Percentiles rank a stretch among this genome's conserved stretches.
Evolutionary conservation across 345 rosid genomes (phyloP).

Genomic region (Salix viminalis): DNA sequence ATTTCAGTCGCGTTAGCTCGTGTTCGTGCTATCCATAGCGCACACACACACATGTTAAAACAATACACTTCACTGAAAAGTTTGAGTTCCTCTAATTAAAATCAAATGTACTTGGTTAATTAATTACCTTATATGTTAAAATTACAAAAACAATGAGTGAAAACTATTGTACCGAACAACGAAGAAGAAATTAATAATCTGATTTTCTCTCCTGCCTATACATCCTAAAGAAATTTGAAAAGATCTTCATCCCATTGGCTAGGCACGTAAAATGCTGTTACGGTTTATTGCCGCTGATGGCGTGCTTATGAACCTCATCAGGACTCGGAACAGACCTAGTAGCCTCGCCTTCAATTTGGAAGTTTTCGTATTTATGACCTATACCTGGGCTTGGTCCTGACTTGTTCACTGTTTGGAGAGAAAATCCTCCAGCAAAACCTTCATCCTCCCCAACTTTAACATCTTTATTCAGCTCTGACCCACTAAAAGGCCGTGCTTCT

Average conservation of each 20-base stretch:
- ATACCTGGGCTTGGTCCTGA: slow-evolving; percentile 46
- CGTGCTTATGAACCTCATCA: slow-evolving; percentile 32
- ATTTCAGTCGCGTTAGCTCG: not conserved
- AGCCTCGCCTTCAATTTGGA: not conserved
- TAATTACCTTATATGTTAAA: not conserved
- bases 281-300: slow-evolving; percentile 8
- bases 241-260: not conserved
- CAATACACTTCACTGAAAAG: not conserved
- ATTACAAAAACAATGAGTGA: not conserved
- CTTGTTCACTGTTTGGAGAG: slow-evolving; percentile 7
- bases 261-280: not conserved
- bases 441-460: not conserved
- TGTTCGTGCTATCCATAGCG: not conserved
- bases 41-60: not conserved
- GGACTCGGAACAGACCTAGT: slow-evolving; percentile 44
- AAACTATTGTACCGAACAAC: not conserved
- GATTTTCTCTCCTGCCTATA: not conserved
- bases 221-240: not conserved
- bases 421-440: not conserved
- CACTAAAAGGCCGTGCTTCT: slow-evolving; percentile 22
- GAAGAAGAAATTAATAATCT: not conserved
- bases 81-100: not conserved
- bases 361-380: slow-evolving; percentile 18
- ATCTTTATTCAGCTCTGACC: slow-evolving; percentile 5
- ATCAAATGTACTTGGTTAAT: not conserved